Evolutionary conservation across 176 grass and related monocot genomes (phyloP).

Genomic region (Rhynchospora breviuscula): DNA sequence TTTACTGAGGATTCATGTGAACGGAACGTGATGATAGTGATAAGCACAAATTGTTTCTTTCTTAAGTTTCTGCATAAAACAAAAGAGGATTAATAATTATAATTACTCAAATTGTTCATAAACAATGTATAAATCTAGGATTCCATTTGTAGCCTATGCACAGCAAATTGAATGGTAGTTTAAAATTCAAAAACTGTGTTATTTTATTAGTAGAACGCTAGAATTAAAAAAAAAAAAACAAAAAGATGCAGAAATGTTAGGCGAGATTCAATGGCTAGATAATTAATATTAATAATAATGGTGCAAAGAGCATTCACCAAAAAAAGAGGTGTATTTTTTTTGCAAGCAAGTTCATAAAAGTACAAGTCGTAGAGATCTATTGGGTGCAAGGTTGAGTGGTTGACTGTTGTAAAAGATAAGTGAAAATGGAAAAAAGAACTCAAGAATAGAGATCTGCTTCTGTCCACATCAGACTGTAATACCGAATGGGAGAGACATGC

Average conservation of each 20-base stretch:
- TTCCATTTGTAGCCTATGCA: not conserved
- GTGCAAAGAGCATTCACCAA: not conserved
- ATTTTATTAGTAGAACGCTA: not conserved
- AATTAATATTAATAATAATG: not conserved
- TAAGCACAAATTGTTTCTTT: not conserved
- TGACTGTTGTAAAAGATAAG: not conserved
- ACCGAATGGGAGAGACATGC: conserved; percentile 18
- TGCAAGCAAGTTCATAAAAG: not conserved
- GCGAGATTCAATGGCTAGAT: not conserved
- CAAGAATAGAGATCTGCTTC: not conserved
- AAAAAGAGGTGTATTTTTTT: not conserved
- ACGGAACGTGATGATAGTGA: conserved; percentile 12
- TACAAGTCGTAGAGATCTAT: too few species aligned
- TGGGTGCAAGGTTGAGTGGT: not conserved
- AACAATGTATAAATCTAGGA: not conserved
- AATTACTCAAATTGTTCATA: not conserved
- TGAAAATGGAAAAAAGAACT: not conserved
- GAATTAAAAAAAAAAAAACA: not conserved
- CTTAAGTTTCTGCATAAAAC: conserved; percentile 19
- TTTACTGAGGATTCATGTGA: not conserved
- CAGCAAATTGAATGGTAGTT: not conserved
- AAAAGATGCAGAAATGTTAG: not conserved
- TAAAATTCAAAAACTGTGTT: not conserved
- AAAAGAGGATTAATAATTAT: not conserved
- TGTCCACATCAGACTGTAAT: conserved; percentile 13